A percentile compares a stretch with the other conserved stretches of the same genome.
Conservation (phyloP, 805 yeast species). For the Yarrowia phangngaensis region DNA sequence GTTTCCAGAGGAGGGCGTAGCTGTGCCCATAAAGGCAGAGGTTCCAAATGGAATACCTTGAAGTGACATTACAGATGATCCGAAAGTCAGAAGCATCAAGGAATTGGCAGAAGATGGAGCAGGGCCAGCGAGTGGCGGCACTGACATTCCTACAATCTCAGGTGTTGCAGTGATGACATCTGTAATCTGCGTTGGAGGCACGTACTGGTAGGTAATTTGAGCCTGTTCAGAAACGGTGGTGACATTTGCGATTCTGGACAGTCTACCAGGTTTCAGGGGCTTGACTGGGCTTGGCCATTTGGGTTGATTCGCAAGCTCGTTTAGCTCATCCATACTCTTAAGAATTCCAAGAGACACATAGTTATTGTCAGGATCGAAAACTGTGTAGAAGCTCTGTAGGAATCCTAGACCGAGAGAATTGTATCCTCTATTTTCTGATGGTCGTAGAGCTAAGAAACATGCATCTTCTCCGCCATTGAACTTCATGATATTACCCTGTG, state of each 20-base stretch:
- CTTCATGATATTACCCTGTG: constrained; percentile 27
- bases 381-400: constrained; percentile 31
- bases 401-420: constrained; percentile 31
- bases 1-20: constrained; percentile 9
- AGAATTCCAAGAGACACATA: constrained; percentile 31
- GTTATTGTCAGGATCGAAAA: constrained; percentile 30
- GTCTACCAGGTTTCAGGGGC: constrained; percentile 7
- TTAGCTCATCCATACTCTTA: constrained; percentile 8
- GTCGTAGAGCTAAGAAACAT: constrained; percentile 31
- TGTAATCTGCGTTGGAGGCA: background rate
- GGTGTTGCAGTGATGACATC: constrained; percentile 12
- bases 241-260: constrained; percentile 11
- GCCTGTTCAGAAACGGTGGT: constrained; percentile 21
- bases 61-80: constrained; percentile 15
- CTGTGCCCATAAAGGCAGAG: background rate
- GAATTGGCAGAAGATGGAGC: background rate
- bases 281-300: constrained; percentile 14
- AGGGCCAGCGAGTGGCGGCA: background rate
- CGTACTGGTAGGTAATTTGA: constrained; percentile 15
- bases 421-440: constrained; percentile 30
- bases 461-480: constrained; percentile 29
- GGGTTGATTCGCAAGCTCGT: background rate
- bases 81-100: background rate
- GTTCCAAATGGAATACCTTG: constrained; percentile 13
- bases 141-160: background rate